Base-by-base conservation (phyloP, 192 early-diverging fungal genomes). In the Dimargaris cristalligena region DNA sequence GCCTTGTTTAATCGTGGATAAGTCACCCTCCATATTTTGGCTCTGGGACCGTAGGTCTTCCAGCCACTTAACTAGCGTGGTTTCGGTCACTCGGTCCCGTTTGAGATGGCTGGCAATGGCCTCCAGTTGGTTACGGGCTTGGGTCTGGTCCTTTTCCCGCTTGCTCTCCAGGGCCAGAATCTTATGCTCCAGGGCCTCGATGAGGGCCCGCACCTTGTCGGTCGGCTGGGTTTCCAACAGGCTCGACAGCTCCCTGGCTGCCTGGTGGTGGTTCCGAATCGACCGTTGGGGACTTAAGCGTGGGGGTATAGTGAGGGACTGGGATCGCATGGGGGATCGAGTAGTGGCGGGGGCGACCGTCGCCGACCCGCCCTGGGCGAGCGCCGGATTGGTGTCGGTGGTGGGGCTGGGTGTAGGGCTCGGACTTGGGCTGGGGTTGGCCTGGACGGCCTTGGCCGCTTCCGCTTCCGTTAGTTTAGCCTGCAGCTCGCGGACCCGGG, bases 1-100 rank as follows among this genome's bases (percentile, higher is more conserved):
- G 16, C 51, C 51, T 28, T 52, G 51, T 28, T 52, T 52, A 52
- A 52, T 52, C 1, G 51, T 29, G 2, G n/a, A 52, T 29, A 52
- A 23, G 29, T 52, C 51, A 16, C 51, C 51, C 51, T 52, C 51
- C 14, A 52, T 22, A 14, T 16, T 25, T 9, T 52, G 51, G 22
- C 51, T 52, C 23, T 52, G 16, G 51, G 51, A 4, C 14, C 26
- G 51, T 25, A 52, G 26, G 26, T 23, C 51, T 18, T 52, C 51
- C 29, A 52, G 9, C 51, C 51, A 52, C 51, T 52, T n/a, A 13
- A 14, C 29, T 28, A 52, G 22, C 23, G 51, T 52, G 51, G 51
- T 28, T 28, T 52, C 51, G 16, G 14, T 22, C 14, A 52, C n/a
- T 52, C 51, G 51, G 51, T 52, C 51, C 51, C 29, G 23, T 28